Evolutionary conservation across 345 rosid species (phyloP).

Genomic region (Clarkia xantiana): DNA sequence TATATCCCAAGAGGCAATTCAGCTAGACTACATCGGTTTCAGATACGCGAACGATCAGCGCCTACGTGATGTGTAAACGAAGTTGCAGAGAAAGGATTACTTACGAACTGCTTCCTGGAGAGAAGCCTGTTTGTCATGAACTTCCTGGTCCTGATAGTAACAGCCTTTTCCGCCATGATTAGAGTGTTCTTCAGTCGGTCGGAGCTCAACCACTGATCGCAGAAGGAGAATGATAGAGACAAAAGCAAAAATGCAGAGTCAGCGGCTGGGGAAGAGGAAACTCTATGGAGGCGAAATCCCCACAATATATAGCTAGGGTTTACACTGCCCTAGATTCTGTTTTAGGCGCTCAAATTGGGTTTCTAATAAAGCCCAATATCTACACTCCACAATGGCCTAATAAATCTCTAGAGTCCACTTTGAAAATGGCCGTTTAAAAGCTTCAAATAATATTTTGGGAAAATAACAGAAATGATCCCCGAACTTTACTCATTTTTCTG

Average conservation of each 20-base stretch:
- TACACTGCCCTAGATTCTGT: too few relatives aligned
- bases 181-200: background rate
- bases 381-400: too few relatives aligned
- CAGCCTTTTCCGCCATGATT: slow-evolving; percentile 38
- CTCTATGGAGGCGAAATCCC: background rate
- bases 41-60: background rate
- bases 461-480: too few relatives aligned
- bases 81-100: slow-evolving; percentile 4
- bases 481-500: too few relatives aligned
- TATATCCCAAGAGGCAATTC: too few relatives aligned
- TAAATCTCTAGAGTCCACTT: too few relatives aligned
- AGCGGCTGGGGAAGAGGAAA: background rate
- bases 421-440: too few relatives aligned
- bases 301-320: background rate
- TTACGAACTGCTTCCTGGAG: slow-evolving; percentile 39
- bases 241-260: background rate
- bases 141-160: slow-evolving; percentile 35
- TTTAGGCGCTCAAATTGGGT: too few relatives aligned
- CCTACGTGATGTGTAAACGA: background rate
- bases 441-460: too few relatives aligned
- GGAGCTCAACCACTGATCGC: background rate
- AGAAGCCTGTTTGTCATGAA: slow-evolving; percentile 48
- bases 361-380: too few relatives aligned
- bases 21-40: too few relatives aligned
- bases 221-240: background rate